A percentile compares a stretch with the other conserved stretches of the same genome.
phyloP scores from a whole-genome alignment of 1,284 basidiomycete species.

The Golubevia sp. region DNA sequence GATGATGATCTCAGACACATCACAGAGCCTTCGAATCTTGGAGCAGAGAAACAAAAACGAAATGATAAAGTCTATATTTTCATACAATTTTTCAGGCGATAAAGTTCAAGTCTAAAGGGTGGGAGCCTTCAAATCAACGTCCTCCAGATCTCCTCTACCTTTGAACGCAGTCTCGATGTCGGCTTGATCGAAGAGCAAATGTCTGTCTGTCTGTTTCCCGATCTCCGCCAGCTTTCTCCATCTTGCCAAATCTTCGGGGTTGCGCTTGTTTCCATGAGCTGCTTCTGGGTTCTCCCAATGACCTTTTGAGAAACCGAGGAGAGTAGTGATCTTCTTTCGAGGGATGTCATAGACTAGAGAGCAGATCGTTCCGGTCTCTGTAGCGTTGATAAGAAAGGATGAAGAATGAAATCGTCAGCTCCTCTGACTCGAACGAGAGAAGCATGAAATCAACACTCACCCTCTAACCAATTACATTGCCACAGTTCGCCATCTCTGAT shows the following conservation, averaged over 20 bases:
- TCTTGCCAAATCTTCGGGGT: slow-evolving; percentile 46
- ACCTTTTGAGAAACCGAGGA: slow-evolving; percentile 53
- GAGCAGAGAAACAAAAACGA: no score
- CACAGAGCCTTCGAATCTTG: no score
- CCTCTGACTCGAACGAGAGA: background rate
- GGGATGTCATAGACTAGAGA: slow-evolving; percentile 52
- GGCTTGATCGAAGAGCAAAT: slow-evolving; percentile 55
- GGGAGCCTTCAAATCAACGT: slow-evolving; percentile 42
- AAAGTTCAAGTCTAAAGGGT: slow-evolving; percentile 16
- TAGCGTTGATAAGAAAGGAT: no score
- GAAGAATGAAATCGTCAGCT: no score
- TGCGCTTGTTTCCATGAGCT: slow-evolving; percentile 58
- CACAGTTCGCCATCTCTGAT: slow-evolving; percentile 42
- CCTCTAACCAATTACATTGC: slow-evolving; percentile 56
- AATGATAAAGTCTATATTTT: no score
- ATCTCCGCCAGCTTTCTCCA: slow-evolving; percentile 55
- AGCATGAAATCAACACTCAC: background rate
- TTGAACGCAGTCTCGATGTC: slow-evolving; percentile 40
- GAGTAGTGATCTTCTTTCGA: slow-evolving; percentile 47
- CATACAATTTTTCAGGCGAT: no score
- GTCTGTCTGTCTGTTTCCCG: slow-evolving; percentile 44
- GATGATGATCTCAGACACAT: no score
- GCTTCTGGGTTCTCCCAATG: slow-evolving; percentile 55
- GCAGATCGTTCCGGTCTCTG: slow-evolving; percentile 58
- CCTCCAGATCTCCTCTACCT: slow-evolving; percentile 46